These are phyloP conservation scores for Globisporangium carolinianum DNA, from an alignment of 352 stramenopile species.

Conservation along the genomic window DNA sequence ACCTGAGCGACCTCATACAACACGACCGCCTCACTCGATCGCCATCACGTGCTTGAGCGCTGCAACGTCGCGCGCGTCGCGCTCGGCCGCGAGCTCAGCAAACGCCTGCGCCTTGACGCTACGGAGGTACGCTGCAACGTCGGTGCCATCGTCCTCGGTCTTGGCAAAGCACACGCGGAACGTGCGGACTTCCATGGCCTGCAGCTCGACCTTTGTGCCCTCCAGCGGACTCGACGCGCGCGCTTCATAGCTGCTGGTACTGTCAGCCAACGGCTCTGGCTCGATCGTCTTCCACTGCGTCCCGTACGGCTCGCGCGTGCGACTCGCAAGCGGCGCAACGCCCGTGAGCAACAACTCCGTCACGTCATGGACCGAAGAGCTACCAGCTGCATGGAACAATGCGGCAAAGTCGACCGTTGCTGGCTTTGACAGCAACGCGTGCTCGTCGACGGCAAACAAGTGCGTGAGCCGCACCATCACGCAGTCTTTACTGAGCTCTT, in stretches of 20 bases:
- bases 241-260: no score
- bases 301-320: constrained; percentile 1
- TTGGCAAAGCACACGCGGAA: constrained; percentile 73
- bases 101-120: constrained; percentile 17
- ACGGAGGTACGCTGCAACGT: constrained; percentile 2
- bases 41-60: constrained; percentile 31
- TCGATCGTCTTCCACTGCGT: constrained; percentile 33
- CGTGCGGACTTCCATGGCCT: constrained; percentile 91
- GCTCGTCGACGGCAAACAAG: constrained; percentile 89
- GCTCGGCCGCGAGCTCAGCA: constrained; percentile 4
- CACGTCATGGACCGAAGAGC: constrained; percentile 46
- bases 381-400: constrained; percentile 39
- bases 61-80: constrained; percentile 15
- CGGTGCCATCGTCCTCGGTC: not conserved
- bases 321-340: constrained; percentile 44
- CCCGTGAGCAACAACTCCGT: constrained; percentile 88
- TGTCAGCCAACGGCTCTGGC: constrained; percentile 3
- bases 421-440: constrained; percentile 66
- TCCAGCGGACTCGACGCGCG: constrained; percentile 32
- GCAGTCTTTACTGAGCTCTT: constrained; percentile 63
- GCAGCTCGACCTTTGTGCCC: constrained; percentile 58
- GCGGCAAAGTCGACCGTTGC: constrained; percentile 66
- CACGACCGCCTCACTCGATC: constrained; percentile 24
- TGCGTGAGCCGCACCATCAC: constrained; percentile 91
- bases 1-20: no score